phyloP scores from a whole-genome alignment of 805 yeast species.

The Starmerella stigmatis region DNA sequence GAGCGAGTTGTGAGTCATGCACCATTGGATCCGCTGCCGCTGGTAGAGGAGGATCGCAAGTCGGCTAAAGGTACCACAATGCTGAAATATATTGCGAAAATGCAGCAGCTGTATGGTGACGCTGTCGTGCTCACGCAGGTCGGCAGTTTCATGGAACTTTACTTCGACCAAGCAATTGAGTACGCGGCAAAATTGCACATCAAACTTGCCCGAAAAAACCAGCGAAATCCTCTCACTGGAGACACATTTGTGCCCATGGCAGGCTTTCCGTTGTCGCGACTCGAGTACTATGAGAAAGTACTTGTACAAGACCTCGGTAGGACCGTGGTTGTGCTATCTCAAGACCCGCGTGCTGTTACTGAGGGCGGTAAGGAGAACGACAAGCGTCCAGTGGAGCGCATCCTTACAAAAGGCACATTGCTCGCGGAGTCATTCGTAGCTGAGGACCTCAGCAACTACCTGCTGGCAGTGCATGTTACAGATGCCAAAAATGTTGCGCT shows the following conservation, averaged over 20 bases:
- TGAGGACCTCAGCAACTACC: constrained; percentile 56
- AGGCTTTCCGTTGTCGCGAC: constrained; percentile 70
- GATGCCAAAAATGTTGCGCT: constrained; percentile 35
- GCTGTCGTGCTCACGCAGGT: constrained; percentile 40
- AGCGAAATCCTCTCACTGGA: constrained; percentile 28
- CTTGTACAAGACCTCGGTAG: constrained; percentile 59
- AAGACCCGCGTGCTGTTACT: constrained; percentile 26
- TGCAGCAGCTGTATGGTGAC: constrained; percentile 39
- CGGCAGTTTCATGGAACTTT: constrained; percentile 39
- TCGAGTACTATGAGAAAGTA: constrained; percentile 61
- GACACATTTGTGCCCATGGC: constrained; percentile 46
- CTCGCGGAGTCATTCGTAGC: constrained; percentile 78
- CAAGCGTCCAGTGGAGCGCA: constrained; percentile 59
- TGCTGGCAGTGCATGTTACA: constrained; percentile 41
- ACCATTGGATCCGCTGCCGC: constrained; percentile 7
- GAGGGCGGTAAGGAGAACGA: constrained; percentile 29
- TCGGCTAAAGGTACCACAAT: constrained; percentile 10
- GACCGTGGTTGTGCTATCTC: constrained; percentile 74
- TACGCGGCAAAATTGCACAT: constrained; percentile 63
- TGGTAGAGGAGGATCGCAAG: not conserved
- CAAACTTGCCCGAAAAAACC: constrained; percentile 46
- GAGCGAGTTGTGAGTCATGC: not conserved
- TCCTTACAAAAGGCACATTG: constrained; percentile 87
- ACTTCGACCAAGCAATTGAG: constrained; percentile 75
- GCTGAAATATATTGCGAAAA: constrained; percentile 20